Evolutionary conservation across 192 early-diverging fungal genomes (phyloP), one percentile per base, ranked within the genome.

Genomic region (Anaeromyces robustus): DNA sequence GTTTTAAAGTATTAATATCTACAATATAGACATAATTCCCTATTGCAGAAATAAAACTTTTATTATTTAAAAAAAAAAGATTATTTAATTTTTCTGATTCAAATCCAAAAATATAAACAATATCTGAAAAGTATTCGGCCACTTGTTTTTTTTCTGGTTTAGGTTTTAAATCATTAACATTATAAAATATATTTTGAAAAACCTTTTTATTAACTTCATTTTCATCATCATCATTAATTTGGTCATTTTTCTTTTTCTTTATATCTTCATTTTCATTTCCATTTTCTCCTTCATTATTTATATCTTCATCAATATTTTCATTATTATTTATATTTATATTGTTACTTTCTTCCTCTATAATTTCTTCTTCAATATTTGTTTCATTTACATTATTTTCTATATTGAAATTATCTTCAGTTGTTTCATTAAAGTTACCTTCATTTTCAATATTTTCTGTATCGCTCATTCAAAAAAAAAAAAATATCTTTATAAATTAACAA

Each of bases 21-120:
- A 91, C 30, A 78, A 92, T 85, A 18, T 87, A 82, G 12, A 91
- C 79, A 2, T 90, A 82, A 81, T 92, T 92, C 30, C 90, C 90
- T 39, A 91, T 84, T 5, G 87, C 84, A 18, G 86, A 87, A 4
- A 87, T 81, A 68, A 91, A 52, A 16, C 80, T 87, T 30, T 78
- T 17, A 4, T 91, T 88, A 78, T 87, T 85, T 26, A 91, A 31
- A 81, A 81, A 91, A 81, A 88, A 86, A 22, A 91, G 30, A 84
- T 91, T 91, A 77, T 82, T 84, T 7, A 89, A 80, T 52, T 89
- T 88, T 79, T 84, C 82, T 5, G 90, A 87, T 77, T 91, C 89
- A 79, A 91, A 91, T 7, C 90, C 90, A 31, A 90, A 83, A 30
- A 86, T 85, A 32, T 84, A 81, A 17, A 90, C 77, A 82, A 90